These are phyloP conservation scores for Abortiporus biennis DNA, from an alignment of 1,284 basidiomycete genomes.

Conservation along the genomic window DNA sequence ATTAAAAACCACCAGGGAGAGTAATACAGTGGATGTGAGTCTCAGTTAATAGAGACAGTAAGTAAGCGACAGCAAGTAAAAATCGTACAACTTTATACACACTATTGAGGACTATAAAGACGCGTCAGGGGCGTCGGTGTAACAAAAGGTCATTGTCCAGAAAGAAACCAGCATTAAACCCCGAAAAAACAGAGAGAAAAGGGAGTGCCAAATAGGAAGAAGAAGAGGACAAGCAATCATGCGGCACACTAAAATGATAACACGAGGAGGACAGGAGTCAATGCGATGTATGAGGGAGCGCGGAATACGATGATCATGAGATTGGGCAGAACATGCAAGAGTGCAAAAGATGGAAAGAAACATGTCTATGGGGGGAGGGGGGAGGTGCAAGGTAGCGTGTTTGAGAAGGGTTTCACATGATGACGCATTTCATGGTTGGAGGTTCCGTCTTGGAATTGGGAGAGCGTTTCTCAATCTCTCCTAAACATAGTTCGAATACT, in stretches of 20 bases:
- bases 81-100: conserved; percentile 23
- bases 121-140: background rate
- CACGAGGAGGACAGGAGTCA: conserved; percentile 8
- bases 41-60: conserved; percentile 12
- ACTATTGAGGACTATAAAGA: conserved; percentile 8
- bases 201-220: conserved; percentile 1
- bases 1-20: conserved; percentile 30
- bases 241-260: background rate
- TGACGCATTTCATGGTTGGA: conserved; percentile 50
- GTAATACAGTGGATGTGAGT: conserved; percentile 18
- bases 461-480: conserved; percentile 77
- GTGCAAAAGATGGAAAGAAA: conserved; percentile 11
- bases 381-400: conserved; percentile 11
- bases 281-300: conserved; percentile 8
- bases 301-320: conserved; percentile 16
- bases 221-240: conserved; percentile 2
- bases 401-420: conserved; percentile 52
- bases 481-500: conserved; percentile 86
- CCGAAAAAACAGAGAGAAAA: conserved; percentile 2
- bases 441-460: conserved; percentile 55
- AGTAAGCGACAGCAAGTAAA: conserved; percentile 10
- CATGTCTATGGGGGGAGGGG: conserved; percentile 13
- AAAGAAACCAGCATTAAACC: conserved; percentile 5
- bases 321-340: conserved; percentile 12
- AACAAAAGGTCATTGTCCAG: conserved; percentile 11